Conservation (phyloP, 1,284 basidiomycete species). For the Malassezia vespertilionis region DNA sequence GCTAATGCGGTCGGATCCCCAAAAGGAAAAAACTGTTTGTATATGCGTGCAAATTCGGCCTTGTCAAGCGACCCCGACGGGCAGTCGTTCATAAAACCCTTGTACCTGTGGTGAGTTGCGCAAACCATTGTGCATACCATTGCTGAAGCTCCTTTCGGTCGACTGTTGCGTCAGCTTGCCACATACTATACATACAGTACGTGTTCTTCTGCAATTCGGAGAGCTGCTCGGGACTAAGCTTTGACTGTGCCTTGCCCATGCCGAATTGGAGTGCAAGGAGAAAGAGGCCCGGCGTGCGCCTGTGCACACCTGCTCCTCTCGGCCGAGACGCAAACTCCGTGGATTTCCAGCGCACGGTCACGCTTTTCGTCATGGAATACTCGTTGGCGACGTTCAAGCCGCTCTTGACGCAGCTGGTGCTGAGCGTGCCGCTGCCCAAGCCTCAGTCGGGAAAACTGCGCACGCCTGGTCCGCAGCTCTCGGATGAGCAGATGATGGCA, state of each 20-base stretch:
- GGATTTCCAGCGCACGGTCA: neutral
- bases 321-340: neutral
- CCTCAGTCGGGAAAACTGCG: slow-evolving; percentile 6
- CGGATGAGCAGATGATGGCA: slow-evolving; percentile 21
- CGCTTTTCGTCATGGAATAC: slow-evolving; percentile 2
- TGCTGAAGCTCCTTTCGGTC: slow-evolving; percentile 99
- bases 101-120: slow-evolving; percentile 54
- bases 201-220: slow-evolving; percentile 94
- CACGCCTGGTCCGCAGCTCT: neutral
- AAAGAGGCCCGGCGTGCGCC: too few relatives aligned
- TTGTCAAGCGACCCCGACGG: slow-evolving; percentile 93
- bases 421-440: slow-evolving; percentile 7
- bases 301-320: neutral
- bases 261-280: too few relatives aligned
- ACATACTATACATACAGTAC: slow-evolving; percentile 64
- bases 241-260: slow-evolving; percentile 92
- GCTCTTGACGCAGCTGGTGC: slow-evolving; percentile 12
- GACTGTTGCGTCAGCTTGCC: slow-evolving; percentile 55
- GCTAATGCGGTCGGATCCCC: slow-evolving; percentile 95
- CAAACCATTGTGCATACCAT: slow-evolving; percentile 54
- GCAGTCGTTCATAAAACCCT: slow-evolving; percentile 97
- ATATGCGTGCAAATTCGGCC: slow-evolving; percentile 91
- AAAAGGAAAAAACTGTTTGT: slow-evolving; percentile 98
- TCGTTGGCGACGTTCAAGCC: slow-evolving; percentile 13
- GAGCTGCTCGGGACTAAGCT: slow-evolving; percentile 88